Conservation (phyloP, 345 rosid genomes). For the Gossypium anomalum region DNA sequence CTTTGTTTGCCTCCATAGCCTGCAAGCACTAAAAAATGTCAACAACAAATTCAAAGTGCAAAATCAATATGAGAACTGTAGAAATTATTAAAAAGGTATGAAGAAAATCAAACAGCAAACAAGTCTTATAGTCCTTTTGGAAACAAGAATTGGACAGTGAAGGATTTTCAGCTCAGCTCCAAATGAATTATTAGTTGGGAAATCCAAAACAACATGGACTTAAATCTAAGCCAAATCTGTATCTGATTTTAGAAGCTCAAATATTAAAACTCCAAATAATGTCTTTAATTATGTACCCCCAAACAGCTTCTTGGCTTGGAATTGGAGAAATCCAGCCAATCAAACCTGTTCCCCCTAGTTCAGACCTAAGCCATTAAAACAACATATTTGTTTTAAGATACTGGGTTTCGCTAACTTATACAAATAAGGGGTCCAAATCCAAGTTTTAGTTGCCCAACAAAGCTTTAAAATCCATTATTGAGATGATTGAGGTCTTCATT, state of each 20-base stretch:
- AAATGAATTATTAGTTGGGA: background rate
- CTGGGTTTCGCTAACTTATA: background rate
- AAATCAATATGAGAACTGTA: background rate
- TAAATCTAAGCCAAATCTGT: background rate
- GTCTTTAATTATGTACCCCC: background rate
- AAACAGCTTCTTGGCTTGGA: background rate
- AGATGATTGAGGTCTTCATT: background rate
- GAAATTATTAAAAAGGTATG: background rate
- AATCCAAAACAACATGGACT: background rate
- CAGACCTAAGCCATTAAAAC: background rate
- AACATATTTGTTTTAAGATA: background rate
- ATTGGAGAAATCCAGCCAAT: background rate
- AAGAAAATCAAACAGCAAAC: background rate
- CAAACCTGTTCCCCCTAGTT: background rate
- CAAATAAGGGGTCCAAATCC: background rate
- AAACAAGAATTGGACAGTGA: background rate
- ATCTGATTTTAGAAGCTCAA: background rate
- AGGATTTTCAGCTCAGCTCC: background rate
- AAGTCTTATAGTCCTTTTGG: background rate
- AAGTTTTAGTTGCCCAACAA: background rate
- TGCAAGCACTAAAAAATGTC: slow-evolving; percentile 30
- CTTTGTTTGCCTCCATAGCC: slow-evolving; percentile 82
- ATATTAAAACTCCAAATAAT: background rate
- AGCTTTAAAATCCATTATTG: background rate
- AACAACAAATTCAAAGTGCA: slow-evolving; percentile 14